Base-by-base conservation (phyloP, 352 stramenopile genomes). In the Phytophthora tentaculata region DNA sequence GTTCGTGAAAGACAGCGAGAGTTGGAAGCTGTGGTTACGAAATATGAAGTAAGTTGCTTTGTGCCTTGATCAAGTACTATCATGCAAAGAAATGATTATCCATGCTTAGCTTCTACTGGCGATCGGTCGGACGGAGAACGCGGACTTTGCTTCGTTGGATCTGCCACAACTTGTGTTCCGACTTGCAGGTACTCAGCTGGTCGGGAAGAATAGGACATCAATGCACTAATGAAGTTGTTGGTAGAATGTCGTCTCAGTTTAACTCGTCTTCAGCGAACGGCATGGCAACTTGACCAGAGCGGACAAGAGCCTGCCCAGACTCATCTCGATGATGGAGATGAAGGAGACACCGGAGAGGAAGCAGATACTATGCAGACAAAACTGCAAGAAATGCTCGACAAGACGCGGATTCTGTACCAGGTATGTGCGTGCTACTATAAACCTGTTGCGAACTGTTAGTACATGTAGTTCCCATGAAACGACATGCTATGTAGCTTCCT, bases 71-170 rank as follows among this genome's bases (percentile, higher is more conserved):
- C 28, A 32, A 9, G 28, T 32, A 20, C 22, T 49, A 39, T 52
- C 19, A 20, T 24, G 19, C n/a, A 52, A 6, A 29, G 32, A 0
- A 7, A 9, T 20, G 19, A 19, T 28, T 56, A 12, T 32, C 16
- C 3, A 29, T 17, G 20, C 3, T 20, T 44, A 84, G 76, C 60
- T 79, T 2, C 44, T 86, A n/a, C 57, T 88, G 1, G 54, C 64
- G 14, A 73, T 83, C 14, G 61, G 69, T 1, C 56, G 63, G 39
- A 64, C 56, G 0, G 78, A 69, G 5, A 79, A 80, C n/a, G 56
- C 73, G 1, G 77, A 91, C 53, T 91, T 90, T 64, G 73, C 49
- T 13, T 82, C 71, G 23, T 56, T 91, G 19, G 67, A 76, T 32
- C 53, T 67, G 10, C 56, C 54, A 9, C 68, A 82, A 59, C 49